Evolutionary conservation across 495 filamentous ascomycete species (phyloP).

Genomic region (Astrocystis sublimbata): DNA sequence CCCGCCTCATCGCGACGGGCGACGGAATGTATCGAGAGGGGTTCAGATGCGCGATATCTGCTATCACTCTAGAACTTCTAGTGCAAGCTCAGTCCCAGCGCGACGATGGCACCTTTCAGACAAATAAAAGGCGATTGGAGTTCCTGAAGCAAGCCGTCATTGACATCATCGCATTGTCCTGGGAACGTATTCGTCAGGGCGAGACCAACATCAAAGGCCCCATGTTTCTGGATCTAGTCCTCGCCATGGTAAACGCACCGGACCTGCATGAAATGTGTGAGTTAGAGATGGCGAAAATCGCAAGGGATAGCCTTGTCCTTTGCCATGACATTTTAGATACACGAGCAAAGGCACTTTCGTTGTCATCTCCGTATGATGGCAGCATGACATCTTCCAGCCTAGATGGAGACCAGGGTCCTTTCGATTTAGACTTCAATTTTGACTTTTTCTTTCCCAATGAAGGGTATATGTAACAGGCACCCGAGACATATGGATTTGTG

Average conservation of each 20-base stretch:
- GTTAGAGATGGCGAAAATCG: slow-evolving; percentile 25
- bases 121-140: slow-evolving; percentile 24
- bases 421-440: slow-evolving; percentile 23
- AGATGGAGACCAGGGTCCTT: slow-evolving; percentile 19
- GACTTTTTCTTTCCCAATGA: slow-evolving; percentile 28
- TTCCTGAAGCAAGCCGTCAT: slow-evolving; percentile 40
- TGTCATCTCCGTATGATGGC: slow-evolving; percentile 6
- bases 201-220: slow-evolving; percentile 55
- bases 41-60: slow-evolving; percentile 34
- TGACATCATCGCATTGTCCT: slow-evolving; percentile 34
- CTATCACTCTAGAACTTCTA: slow-evolving; percentile 44
- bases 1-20: slow-evolving; percentile 41
- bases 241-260: slow-evolving; percentile 43
- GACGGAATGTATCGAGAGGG: slow-evolving; percentile 54
- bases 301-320: slow-evolving; percentile 31
- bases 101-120: slow-evolving; percentile 31
- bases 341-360: slow-evolving; percentile 11
- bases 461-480: not conserved
- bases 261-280: slow-evolving; percentile 28
- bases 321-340: slow-evolving; percentile 32
- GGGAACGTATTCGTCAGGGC: slow-evolving; percentile 44
- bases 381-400: slow-evolving; percentile 20
- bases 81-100: slow-evolving; percentile 34
- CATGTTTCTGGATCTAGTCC: slow-evolving; percentile 47
- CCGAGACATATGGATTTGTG: no score